Base-by-base conservation (phyloP, 1,284 basidiomycete species). In the Pyrrhoderma noxium region DNA sequence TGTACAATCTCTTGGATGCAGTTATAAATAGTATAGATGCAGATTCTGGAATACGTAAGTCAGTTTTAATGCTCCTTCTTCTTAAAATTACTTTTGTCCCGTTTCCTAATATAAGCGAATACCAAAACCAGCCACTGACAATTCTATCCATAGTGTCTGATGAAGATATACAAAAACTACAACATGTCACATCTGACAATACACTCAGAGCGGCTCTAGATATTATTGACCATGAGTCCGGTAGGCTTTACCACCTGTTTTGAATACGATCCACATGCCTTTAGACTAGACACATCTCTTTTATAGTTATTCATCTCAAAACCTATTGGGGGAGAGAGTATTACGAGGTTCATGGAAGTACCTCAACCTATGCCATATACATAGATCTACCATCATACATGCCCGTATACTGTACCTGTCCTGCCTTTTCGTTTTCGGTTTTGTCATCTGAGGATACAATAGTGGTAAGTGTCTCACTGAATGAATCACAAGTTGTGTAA, bases 161-260 rank as follows among this genome's bases (percentile, higher is more conserved):
- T 37, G 76, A 81, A 38, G 65, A 68, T 8, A 58, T 86, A 18
- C 70, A 73, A 52, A 73, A 71, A 51, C 70, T 88, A 13, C 70
- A 73, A 19, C 65, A 71, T 46, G 61, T 86, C 50, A 73, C 87
- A 58, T 75, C 85, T 0, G 80, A 85, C 52, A 71, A 66, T 21
- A 68, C 82, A 8, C 64, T 87, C 9, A 59, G 85, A 3, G 80
- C 81, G 23, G 82, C 86, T 3, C 64, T 89, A n/a, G 83, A 89
- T 59, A 65, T 88, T 19, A 70, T 87, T 39, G 85, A 89, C 64
- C 70, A 75, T 43, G 73, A 77, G 52, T 75, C 74, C 56, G 80
- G 85, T 85, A 49, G 37, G 68, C 51, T 14, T 21, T 25, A 40
- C 19, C 43, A 41, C 37, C 18, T 40, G 37, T 11, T 22, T 38